These are phyloP conservation scores for Cadophora sp. DNA, from an alignment of 2,329 filamentous ascomycete species.

Conservation along the genomic window DNA sequence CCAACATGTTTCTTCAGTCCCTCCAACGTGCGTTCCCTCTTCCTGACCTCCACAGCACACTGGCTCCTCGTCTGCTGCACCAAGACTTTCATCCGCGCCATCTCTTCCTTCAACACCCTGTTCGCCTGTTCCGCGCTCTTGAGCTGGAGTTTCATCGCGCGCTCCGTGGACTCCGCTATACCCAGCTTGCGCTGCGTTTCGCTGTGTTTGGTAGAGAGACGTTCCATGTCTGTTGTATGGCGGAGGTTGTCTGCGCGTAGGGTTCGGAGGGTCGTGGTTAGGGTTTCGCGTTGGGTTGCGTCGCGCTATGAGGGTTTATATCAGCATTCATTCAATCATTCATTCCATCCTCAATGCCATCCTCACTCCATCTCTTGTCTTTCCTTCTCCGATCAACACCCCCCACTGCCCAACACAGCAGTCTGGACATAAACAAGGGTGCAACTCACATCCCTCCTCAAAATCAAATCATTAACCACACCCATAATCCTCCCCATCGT, in stretches of 20 bases:
- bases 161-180: conserved; percentile 72
- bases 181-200: conserved; percentile 63
- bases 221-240: conserved; percentile 71
- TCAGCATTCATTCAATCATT: conserved; percentile 16
- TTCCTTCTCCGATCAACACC: too few relatives aligned
- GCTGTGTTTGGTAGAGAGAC: conserved; percentile 59
- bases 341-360: background rate
- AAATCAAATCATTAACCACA: conserved; percentile 89
- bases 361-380: background rate
- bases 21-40: conserved; percentile 88
- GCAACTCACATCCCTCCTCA: conserved; percentile 80
- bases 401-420: background rate
- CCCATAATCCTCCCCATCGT: conserved; percentile 90
- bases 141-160: conserved; percentile 72
- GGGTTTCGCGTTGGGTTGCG: conserved; percentile 83
- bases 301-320: conserved; percentile 67
- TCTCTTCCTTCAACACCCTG: conserved; percentile 83
- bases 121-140: conserved; percentile 76
- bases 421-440: background rate
- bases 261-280: conserved; percentile 78
- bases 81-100: conserved; percentile 77
- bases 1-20: conserved; percentile 85
- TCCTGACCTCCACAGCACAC: conserved; percentile 89
- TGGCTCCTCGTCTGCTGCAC: conserved; percentile 84
- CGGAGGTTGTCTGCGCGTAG: conserved; percentile 78